Conservation (phyloP, 208 protist species). For the Leishmania major region DNA sequence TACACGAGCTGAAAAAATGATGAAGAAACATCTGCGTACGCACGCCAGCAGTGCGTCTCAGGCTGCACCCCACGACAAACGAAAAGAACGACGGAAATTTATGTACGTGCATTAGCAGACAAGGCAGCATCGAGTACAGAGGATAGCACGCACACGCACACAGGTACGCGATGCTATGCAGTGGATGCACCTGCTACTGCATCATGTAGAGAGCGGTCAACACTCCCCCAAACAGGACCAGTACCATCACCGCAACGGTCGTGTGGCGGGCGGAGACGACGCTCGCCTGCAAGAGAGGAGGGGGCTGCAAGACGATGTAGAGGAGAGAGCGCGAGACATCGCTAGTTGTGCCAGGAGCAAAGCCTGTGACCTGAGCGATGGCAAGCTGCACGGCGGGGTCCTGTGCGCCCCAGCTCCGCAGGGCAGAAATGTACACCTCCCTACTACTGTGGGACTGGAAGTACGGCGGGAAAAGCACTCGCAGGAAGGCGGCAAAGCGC, state of each 20-base stretch:
- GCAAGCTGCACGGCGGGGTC: conserved; percentile 59
- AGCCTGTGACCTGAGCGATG: conserved; percentile 33
- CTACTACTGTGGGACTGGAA: not conserved
- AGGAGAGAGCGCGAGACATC: conserved; percentile 49
- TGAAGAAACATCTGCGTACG: not conserved
- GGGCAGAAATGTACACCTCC: conserved; percentile 29
- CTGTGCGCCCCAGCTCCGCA: conserved; percentile 35
- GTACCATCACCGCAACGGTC: conserved; percentile 15
- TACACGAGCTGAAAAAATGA: not conserved
- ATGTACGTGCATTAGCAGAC: not conserved
- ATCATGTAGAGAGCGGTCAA: conserved; percentile 25
- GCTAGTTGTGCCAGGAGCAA: conserved; percentile 38
- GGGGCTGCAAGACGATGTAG: conserved; percentile 41
- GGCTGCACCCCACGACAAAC: not conserved
- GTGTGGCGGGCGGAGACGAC: conserved; percentile 22
- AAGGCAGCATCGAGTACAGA: not conserved
- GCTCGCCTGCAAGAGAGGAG: conserved; percentile 40
- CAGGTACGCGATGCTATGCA: not conserved
- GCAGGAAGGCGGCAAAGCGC: conserved; percentile 13
- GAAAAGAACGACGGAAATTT: not conserved
- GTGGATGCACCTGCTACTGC: not conserved
- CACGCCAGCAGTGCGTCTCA: not conserved
- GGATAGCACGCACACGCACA: not conserved
- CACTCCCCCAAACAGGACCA: conserved; percentile 24
- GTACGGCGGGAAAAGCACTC: conserved; percentile 14